Conservation (phyloP, 768 basidiomycete species). For the Mycena rosella region DNA sequence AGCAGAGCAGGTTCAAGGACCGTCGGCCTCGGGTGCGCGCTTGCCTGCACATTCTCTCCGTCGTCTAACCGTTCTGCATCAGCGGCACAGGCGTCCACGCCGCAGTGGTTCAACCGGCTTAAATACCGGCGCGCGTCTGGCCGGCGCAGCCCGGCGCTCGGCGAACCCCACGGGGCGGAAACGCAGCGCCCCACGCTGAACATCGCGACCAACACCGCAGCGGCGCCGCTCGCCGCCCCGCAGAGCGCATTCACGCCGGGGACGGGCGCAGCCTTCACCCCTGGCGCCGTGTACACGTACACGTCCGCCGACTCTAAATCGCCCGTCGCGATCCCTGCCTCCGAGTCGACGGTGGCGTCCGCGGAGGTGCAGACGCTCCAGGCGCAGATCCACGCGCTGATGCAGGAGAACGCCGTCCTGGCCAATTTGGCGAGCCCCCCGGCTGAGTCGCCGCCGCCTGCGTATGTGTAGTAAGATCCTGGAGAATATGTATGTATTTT, state of each 20-base stretch:
- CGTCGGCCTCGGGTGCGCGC: too few relatives aligned
- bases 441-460: conserved; percentile 20
- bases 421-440: conserved; percentile 9
- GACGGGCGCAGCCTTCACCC: not conserved
- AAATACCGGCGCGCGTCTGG: too few relatives aligned
- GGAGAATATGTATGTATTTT: too few relatives aligned
- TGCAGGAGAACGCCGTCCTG: conserved; percentile 22
- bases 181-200: not conserved
- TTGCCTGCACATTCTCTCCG: too few relatives aligned
- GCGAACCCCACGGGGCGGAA: not conserved
- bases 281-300: not conserved
- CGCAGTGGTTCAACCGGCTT: too few relatives aligned
- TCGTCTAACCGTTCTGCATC: too few relatives aligned
- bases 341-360: not conserved
- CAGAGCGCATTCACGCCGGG: not conserved
- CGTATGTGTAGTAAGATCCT: not conserved
- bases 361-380: conserved; percentile 8
- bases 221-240: not conserved
- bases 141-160: too few relatives aligned
- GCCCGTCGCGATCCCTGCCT: too few relatives aligned
- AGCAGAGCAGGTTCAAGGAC: too few relatives aligned
- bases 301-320: not conserved
- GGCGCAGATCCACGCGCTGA: conserved; percentile 12
- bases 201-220: not conserved
- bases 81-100: too few relatives aligned